Evolutionary conservation across 1,284 basidiomycete genomes (phyloP).

Genomic region (Ceraceosorus guamensis): DNA sequence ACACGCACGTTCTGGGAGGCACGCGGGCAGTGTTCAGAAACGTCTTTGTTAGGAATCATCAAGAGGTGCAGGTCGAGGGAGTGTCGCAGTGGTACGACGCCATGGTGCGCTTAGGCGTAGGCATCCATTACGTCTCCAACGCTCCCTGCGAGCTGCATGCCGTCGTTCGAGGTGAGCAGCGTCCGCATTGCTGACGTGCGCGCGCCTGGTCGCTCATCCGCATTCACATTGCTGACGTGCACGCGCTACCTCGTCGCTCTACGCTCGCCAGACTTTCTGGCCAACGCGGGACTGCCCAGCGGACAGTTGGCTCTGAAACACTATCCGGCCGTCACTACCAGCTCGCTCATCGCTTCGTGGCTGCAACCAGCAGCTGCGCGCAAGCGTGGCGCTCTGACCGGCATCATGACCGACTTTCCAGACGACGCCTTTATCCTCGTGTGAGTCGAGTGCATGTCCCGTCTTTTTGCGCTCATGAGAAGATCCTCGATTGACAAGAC

Average conservation of each 20-base stretch:
- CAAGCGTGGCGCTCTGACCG: conserved; percentile 25
- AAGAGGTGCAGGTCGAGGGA: conserved; percentile 70
- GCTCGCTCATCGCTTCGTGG: conserved; percentile 29
- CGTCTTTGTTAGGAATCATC: conserved; percentile 55
- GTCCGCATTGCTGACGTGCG: no score
- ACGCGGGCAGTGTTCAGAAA: conserved; percentile 50
- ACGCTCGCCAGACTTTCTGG: conserved; percentile 56
- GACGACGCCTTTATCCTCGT: conserved; percentile 34
- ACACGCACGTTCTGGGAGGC: conserved; percentile 47
- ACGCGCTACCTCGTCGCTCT: no score
- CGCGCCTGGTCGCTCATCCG: no score
- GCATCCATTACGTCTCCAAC: conserved; percentile 61
- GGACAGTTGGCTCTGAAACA: conserved; percentile 50
- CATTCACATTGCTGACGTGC: no score
- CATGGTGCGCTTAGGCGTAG: neutral
- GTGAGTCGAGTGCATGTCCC: neutral
- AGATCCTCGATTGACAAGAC: neutral
- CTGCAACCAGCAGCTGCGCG: conserved; percentile 32
- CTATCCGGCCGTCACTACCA: conserved; percentile 16
- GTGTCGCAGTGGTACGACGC: conserved; percentile 59
- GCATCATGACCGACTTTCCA: conserved; percentile 29
- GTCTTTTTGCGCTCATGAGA: no score
- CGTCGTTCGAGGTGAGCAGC: conserved; percentile 59
- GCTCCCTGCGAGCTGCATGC: conserved; percentile 76
- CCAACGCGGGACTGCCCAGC: conserved; percentile 61